phyloP scores from a whole-genome alignment of 352 stramenopile genomes.

The Globisporangium acanthophoron region DNA sequence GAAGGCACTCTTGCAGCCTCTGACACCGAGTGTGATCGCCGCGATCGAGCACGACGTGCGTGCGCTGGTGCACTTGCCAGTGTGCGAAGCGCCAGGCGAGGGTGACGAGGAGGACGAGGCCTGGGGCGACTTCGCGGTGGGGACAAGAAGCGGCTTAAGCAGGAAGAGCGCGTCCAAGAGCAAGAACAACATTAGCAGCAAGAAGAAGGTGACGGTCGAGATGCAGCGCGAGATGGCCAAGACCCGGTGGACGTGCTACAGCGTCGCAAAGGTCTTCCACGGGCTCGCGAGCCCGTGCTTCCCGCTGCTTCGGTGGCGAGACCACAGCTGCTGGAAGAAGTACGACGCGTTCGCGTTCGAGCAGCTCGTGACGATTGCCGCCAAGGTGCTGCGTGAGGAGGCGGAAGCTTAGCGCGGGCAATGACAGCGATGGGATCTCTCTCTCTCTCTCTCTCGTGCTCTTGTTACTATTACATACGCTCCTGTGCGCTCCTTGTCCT shows the following conservation, averaged over 20 bases:
- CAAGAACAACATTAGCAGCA: not conserved
- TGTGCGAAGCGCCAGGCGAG: conserved; percentile 8
- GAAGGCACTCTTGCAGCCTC: conserved; percentile 35
- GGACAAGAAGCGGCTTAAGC: not conserved
- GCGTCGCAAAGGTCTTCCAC: conserved; percentile 75
- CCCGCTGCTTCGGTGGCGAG: conserved; percentile 47
- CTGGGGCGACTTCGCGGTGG: not conserved
- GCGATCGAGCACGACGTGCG: conserved; percentile 50
- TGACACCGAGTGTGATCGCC: conserved; percentile 45
- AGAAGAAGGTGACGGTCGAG: not conserved
- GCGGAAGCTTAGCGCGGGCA: not conserved
- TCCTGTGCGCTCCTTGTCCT: not conserved
- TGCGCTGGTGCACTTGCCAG: conserved; percentile 25
- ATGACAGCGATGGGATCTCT: too few relatives aligned
- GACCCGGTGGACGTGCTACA: conserved; percentile 52
- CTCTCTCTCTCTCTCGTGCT: not conserved
- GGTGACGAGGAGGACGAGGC: conserved; percentile 12
- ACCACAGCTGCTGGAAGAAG: conserved; percentile 60
- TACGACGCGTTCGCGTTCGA: conserved; percentile 71
- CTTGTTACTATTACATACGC: not conserved
- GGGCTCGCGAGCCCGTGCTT: conserved; percentile 64
- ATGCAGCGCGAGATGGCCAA: conserved; percentile 7
- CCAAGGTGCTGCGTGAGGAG: conserved; percentile 41
- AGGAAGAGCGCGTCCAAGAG: conserved; percentile 1
- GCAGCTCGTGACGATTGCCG: conserved; percentile 53